Percentiles rank a stretch among this genome's conserved stretches.
phyloP scores from a whole-genome alignment of 805 yeast species.

The Candida manassasensis region DNA sequence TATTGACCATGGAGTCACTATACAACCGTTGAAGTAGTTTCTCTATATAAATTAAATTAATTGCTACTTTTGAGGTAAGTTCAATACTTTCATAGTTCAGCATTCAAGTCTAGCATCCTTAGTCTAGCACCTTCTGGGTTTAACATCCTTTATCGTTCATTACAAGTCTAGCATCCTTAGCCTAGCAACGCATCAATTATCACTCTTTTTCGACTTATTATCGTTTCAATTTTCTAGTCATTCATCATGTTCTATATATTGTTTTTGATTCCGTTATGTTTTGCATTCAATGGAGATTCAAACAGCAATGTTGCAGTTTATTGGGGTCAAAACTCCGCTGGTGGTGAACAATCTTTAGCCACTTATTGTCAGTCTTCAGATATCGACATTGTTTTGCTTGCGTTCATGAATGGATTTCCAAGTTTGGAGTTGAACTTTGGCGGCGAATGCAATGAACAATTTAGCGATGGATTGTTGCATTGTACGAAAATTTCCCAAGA shows the following conservation, averaged over 20 bases:
- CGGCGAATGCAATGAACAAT: conserved; percentile 17
- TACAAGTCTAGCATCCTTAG: too few species aligned
- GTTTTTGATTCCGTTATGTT: neutral
- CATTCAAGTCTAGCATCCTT: too few species aligned
- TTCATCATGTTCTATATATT: neutral
- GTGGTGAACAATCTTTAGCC: conserved; percentile 30
- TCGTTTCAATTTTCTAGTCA: conserved; percentile 1
- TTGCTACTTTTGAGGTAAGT: too few species aligned
- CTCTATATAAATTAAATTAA: too few species aligned
- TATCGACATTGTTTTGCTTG: conserved; percentile 64
- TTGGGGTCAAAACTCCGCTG: conserved; percentile 69
- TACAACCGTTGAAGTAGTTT: neutral
- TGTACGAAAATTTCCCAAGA: conserved; percentile 45
- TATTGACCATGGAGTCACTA: neutral
- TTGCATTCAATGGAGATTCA: neutral
- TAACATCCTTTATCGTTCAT: too few species aligned
- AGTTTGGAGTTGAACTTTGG: conserved; percentile 14
- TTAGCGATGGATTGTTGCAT: conserved; percentile 37
- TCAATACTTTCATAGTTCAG: too few species aligned
- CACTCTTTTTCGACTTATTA: too few species aligned
- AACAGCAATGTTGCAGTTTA: conserved; percentile 63
- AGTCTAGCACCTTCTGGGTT: too few species aligned
- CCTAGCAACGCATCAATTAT: too few species aligned
- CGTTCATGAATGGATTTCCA: conserved; percentile 65
- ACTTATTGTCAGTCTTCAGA: conserved; percentile 58